Conservation (phyloP, 192 early-diverging fungal genomes). For the Coemansia sp. region DNA sequence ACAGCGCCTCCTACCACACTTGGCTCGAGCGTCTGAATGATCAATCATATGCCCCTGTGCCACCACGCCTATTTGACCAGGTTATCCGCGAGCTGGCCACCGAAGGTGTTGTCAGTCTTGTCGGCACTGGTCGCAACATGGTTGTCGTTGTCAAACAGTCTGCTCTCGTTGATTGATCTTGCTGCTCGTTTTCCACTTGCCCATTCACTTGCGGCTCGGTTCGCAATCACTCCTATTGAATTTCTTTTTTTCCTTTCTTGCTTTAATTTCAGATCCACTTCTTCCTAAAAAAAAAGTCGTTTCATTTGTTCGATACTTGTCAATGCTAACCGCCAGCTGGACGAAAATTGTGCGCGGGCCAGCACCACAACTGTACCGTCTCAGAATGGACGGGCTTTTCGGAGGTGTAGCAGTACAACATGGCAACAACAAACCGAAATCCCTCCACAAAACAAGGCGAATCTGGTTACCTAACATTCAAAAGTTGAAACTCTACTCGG, state of each 20-base stretch:
- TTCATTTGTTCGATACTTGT: too few relatives aligned
- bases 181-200: neutral
- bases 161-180: constrained; percentile 19
- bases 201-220: neutral
- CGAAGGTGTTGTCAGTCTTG: constrained; percentile 50
- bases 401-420: constrained; percentile 28
- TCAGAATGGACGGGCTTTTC: constrained; percentile 43
- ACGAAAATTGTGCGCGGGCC: constrained; percentile 24
- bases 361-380: constrained; percentile 34
- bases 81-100: constrained; percentile 57
- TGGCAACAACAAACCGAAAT: constrained; percentile 56
- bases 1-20: constrained; percentile 28
- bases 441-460: constrained; percentile 72
- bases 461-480: constrained; percentile 79
- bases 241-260: neutral
- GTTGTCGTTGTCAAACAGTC: constrained; percentile 47
- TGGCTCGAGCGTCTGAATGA: constrained; percentile 52
- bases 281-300: neutral
- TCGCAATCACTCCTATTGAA: neutral
- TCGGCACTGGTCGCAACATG: constrained; percentile 46
- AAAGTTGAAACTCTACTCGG: constrained; percentile 64
- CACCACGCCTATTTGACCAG: constrained; percentile 58
- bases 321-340: constrained; percentile 23
- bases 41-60: constrained; percentile 51
- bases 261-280: constrained; percentile 2